Evolutionary conservation across 169 alveolate species (phyloP), one percentile per base, ranked within the genome.

Genomic region (Blepharisma undulans): DNA sequence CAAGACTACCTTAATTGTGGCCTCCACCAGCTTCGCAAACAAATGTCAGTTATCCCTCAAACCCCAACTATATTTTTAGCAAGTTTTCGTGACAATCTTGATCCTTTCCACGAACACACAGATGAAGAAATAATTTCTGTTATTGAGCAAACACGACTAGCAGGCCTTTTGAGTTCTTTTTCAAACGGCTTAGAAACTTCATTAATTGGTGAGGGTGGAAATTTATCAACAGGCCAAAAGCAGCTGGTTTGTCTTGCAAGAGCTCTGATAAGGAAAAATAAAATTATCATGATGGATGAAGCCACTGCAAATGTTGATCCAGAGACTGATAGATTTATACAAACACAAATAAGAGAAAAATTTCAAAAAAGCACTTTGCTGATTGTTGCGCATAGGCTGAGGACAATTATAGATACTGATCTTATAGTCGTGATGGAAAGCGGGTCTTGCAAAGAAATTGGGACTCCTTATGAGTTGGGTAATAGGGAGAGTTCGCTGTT

Each of bases 51-150:
- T 16, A 96, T 97, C 61, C 98, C 99, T 19, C 97, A 97, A 92
- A 92, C 94, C 34, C 95, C 97, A 29, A 60, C 97, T 72, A 79
- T 98, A 60, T 95, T 98, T 91, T 93, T 95, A 27, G 99, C 98
- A 30, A 93, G 98, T 59, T 77, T 98, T 22, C 95, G 99, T 90
- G 96, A 97, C 94, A 98, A 98, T 82, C 77, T 98, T 61, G 99
- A 98, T 94, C 99, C 99, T 16, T 93, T 97, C 88, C 74, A 80
- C n/a, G 14, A 80, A 14, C 88, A 32, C 25, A 16, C 74, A 27
- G 59, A 33, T 32, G 61, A 27, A 12, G 88, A 80, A 72, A 19
- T 80, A 27, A 16, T 29, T 10, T 14, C 22, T 71, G 97, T 92
- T 3, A 87, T 97, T 72, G 87, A 93, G 33, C 74, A 95, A 25